phyloP scores from a whole-genome alignment of 495 filamentous ascomycete genomes.

The Clohesyomyces aquaticus region DNA sequence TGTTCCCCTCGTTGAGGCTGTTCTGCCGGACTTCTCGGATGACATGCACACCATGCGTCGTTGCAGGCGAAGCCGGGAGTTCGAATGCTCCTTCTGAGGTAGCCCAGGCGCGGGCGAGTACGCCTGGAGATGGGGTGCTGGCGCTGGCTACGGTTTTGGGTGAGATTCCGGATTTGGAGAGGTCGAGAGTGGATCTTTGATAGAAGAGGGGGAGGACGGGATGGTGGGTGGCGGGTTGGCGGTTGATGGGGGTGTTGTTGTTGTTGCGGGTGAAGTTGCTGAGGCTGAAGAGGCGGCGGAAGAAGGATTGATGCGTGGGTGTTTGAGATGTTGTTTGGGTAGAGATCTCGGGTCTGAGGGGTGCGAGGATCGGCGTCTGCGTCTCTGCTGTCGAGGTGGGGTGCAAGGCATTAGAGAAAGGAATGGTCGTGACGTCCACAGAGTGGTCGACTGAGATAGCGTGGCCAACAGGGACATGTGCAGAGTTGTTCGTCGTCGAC shows the following conservation, averaged over 20 bases:
- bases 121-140: neutral
- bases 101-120: conserved; percentile 18
- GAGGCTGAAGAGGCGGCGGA: conserved; percentile 10
- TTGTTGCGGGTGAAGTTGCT: neutral
- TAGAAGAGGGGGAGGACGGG: conserved; percentile 19
- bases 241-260: neutral
- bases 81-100: conserved; percentile 3
- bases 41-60: conserved; percentile 17
- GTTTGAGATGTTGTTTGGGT: neutral
- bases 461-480: too few relatives aligned
- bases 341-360: too few relatives aligned
- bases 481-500: neutral
- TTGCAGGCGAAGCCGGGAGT: neutral
- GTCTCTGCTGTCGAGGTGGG: conserved; percentile 11
- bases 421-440: neutral
- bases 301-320: neutral
- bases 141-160: too few relatives aligned
- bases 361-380: too few relatives aligned
- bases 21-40: conserved; percentile 28
- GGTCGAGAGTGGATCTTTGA: neutral
- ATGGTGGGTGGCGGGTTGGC: neutral
- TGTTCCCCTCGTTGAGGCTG: neutral
- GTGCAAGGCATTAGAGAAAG: neutral
- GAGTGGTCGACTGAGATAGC: neutral
- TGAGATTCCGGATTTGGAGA: conserved; percentile 1